Evolutionary conservation across 2,329 filamentous ascomycete genomes (phyloP).

Genomic region (Pseudogymnoascus sp.): DNA sequence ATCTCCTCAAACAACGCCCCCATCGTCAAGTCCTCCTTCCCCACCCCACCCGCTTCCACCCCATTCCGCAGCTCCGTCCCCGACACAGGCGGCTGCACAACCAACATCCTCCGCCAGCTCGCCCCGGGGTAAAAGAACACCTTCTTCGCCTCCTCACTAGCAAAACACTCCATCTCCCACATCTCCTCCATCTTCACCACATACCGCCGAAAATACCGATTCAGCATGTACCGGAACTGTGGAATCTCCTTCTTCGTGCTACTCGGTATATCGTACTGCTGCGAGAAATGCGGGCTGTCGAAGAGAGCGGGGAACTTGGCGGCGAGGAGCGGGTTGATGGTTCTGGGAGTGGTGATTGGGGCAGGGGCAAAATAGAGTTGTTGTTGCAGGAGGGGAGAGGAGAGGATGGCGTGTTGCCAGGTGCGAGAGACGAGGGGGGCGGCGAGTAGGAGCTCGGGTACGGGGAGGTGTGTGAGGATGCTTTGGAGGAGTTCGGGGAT

Average conservation of each 20-base stretch:
- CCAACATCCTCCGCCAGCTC: not conserved
- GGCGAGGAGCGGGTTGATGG: not conserved
- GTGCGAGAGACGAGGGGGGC: not conserved
- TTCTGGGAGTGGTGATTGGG: not conserved
- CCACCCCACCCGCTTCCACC: not conserved
- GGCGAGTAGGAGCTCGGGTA: not conserved
- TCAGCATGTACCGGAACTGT: not conserved
- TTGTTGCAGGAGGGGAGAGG: not conserved
- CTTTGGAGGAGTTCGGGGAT: not conserved
- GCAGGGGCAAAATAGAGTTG: not conserved
- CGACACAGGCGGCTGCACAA: conserved; percentile 8
- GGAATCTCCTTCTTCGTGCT: not conserved
- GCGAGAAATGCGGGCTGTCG: not conserved
- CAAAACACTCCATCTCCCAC: conserved; percentile 4
- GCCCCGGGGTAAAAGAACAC: not conserved
- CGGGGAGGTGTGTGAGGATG: not conserved
- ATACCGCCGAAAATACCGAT: not conserved
- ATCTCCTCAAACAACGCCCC: not conserved
- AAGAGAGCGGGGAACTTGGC: not conserved
- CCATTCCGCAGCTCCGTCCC: not conserved
- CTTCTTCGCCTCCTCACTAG: not conserved
- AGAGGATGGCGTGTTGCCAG: not conserved
- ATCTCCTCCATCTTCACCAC: not conserved
- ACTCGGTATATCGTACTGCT: not conserved
- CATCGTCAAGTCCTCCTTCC: not conserved